Percentiles rank a stretch among this genome's conserved stretches.
Conservation (phyloP, 1,139 yeast species). For the Pichia cactophila region DNA sequence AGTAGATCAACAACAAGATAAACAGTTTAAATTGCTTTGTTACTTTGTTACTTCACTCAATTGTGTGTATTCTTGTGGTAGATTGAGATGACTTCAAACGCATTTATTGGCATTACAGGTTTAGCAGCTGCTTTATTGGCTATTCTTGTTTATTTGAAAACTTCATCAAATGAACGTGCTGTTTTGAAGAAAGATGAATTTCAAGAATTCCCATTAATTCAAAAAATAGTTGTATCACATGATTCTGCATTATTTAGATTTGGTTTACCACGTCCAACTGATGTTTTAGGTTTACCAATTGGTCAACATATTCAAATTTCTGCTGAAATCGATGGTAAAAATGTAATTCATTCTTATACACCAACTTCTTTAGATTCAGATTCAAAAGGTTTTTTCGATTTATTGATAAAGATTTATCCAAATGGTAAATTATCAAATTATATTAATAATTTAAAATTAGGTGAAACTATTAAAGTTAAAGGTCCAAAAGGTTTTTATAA, state of each 20-base stretch:
- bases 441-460: conserved; percentile 61
- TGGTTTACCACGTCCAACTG: conserved; percentile 69
- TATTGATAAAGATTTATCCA: conserved; percentile 87
- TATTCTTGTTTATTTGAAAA: conserved; percentile 34
- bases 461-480: conserved; percentile 64
- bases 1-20: too few species aligned
- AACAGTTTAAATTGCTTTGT: too few species aligned
- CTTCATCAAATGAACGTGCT: conserved; percentile 34
- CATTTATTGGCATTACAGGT: conserved; percentile 16
- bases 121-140: conserved; percentile 40
- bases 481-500: conserved; percentile 95
- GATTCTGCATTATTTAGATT: conserved; percentile 83
- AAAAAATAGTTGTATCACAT: conserved; percentile 71
- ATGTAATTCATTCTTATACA: conserved; percentile 84
- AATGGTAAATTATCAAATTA: conserved; percentile 80
- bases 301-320: conserved; percentile 88
- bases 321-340: conserved; percentile 72
- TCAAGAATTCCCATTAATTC: conserved; percentile 75
- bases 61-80: too few species aligned
- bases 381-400: conserved; percentile 75
- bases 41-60: too few species aligned
- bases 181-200: conserved; percentile 61
- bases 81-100: conserved; percentile 2
- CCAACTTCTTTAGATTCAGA: conserved; percentile 85
- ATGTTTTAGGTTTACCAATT: conserved; percentile 81